Percentiles rank a stretch among this genome's conserved stretches.
phyloP scores from a whole-genome alignment of 2,329 filamentous ascomycete genomes.

The Paramyrothecium roridum region DNA sequence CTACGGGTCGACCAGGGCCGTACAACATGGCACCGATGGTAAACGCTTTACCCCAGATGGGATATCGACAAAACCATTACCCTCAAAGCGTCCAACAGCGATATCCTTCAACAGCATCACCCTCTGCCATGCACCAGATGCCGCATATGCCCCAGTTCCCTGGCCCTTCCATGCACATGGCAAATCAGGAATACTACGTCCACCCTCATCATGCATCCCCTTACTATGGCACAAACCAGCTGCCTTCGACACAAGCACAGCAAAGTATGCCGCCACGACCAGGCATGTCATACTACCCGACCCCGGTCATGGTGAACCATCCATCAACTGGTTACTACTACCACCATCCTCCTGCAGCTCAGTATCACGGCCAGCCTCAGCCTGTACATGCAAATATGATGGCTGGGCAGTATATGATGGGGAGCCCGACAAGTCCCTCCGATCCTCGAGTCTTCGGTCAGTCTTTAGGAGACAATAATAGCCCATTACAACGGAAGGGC shows the following conservation, averaged over 20 bases:
- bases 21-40: slow-evolving; percentile 48
- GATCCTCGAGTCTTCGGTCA: slow-evolving; percentile 20
- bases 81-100: slow-evolving; percentile 29
- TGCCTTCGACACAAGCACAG: slow-evolving; percentile 34
- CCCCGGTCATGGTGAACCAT: slow-evolving; percentile 38
- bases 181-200: slow-evolving; percentile 44
- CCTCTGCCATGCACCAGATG: slow-evolving; percentile 34
- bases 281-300: slow-evolving; percentile 41
- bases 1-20: slow-evolving; percentile 19
- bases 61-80: slow-evolving; percentile 36
- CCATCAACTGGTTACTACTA: slow-evolving; percentile 45
- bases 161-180: slow-evolving; percentile 33
- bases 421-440: slow-evolving; percentile 11
- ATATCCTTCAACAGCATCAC: slow-evolving; percentile 29
- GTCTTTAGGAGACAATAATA: slow-evolving; percentile 7
- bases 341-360: slow-evolving; percentile 21
- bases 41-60: slow-evolving; percentile 37
- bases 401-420: slow-evolving; percentile 30
- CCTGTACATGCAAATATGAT: slow-evolving; percentile 28
- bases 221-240: slow-evolving; percentile 38
- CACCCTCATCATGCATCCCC: slow-evolving; percentile 41
- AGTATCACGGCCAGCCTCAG: slow-evolving; percentile 30
- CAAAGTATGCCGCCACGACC: slow-evolving; percentile 30
- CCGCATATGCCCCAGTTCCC: slow-evolving; percentile 38
- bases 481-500: slow-evolving; percentile 8